Percentiles rank a stretch among this genome's conserved stretches.
phyloP scores from a whole-genome alignment of 345 rosid genomes.

The Ailanthus altissimus region DNA sequence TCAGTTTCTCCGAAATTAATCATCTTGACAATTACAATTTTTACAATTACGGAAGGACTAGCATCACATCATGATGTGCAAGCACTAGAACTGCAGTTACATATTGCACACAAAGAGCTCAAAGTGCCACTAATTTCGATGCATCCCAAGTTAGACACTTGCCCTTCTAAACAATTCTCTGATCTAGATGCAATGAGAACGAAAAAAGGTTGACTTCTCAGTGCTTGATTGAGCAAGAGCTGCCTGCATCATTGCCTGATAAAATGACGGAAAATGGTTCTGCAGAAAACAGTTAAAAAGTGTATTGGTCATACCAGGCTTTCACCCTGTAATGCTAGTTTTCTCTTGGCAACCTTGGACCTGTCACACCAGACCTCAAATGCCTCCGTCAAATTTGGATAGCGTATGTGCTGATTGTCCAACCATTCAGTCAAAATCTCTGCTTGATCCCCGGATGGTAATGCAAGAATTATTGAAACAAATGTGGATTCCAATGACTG shows the following conservation, averaged over 20 bases:
- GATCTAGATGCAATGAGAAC: neutral
- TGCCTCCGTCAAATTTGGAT: conserved; percentile 91
- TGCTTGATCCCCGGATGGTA: conserved; percentile 83
- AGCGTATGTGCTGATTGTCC: conserved; percentile 44
- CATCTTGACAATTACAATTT: conserved; percentile 9
- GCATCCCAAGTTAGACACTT: neutral
- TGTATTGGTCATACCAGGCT: conserved; percentile 21
- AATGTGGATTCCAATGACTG: conserved; percentile 76
- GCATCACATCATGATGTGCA: conserved; percentile 19
- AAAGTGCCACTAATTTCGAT: neutral
- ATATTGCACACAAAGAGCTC: conserved; percentile 1
- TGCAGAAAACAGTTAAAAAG: neutral
- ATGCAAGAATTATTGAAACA: conserved; percentile 65
- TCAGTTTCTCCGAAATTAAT: conserved; percentile 4
- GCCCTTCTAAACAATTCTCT: conserved; percentile 2
- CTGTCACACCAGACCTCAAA: conserved; percentile 90
- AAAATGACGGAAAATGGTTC: conserved; percentile 1
- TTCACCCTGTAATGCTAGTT: conserved; percentile 43
- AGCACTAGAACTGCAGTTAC: neutral
- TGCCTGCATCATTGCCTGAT: conserved; percentile 22
- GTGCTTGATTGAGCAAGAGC: conserved; percentile 9
- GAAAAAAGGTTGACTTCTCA: neutral
- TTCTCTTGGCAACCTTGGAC: conserved; percentile 77
- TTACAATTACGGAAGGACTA: conserved; percentile 25
- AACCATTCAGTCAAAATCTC: conserved; percentile 86